A percentile compares a stretch with the other conserved stretches of the same genome.
Evolutionary conservation across 441 rosid genomes (phyloP).

Genomic region (Euphorbia schlechtendalii): DNA sequence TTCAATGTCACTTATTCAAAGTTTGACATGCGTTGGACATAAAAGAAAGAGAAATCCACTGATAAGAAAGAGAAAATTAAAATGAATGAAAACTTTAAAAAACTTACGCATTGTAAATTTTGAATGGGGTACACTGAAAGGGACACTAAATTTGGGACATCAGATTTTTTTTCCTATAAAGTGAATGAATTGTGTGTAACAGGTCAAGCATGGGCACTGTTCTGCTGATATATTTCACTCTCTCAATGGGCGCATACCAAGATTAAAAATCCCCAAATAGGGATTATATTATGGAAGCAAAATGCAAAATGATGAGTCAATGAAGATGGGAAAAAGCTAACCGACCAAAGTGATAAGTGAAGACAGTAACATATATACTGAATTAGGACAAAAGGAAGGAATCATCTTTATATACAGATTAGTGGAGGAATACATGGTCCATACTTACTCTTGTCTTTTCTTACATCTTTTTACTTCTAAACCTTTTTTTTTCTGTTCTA

Average conservation of each 20-base stretch:
- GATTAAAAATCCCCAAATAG: not conserved
- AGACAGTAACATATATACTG: conserved; percentile 26
- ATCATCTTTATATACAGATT: conserved; percentile 20
- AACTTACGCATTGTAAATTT: no score
- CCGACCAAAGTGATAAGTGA: conserved; percentile 18
- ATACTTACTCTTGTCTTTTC: not conserved
- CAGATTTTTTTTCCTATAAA: no score
- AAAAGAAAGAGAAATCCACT: no score
- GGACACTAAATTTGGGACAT: no score
- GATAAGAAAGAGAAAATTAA: no score
- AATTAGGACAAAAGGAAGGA: conserved; percentile 28
- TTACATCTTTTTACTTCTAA: not conserved
- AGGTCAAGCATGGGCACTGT: conserved; percentile 94
- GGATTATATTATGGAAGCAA: not conserved
- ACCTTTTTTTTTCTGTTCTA: conserved; percentile 14
- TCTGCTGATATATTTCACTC: conserved; percentile 81
- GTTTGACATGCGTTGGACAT: no score
- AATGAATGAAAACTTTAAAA: no score
- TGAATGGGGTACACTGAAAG: no score
- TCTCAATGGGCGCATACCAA: conserved; percentile 30
- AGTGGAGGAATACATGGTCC: conserved; percentile 22
- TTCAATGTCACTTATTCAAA: no score
- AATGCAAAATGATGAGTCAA: not conserved
- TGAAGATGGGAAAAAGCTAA: conserved; percentile 17
- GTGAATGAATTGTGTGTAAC: conserved; percentile 16